A percentile compares a stretch with the other conserved stretches of the same genome.
These are phyloP conservation scores for Stephania yunnanensis DNA, from an alignment of 164 flowering plant genomes.

Conservation along the genomic window DNA sequence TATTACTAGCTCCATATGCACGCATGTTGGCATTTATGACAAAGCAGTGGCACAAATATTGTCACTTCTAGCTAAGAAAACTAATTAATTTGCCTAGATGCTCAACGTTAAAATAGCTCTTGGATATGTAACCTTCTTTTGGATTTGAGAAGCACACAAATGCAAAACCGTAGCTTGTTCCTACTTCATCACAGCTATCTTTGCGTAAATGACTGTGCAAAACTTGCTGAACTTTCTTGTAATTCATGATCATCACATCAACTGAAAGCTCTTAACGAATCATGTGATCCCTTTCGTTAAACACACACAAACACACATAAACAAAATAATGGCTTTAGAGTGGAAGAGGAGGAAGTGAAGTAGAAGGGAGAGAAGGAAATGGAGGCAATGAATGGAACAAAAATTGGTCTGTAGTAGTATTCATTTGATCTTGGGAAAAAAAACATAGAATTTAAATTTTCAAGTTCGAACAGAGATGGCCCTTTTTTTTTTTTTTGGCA, in stretches of 20 bases:
- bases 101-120: conserved; percentile 58
- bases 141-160: conserved; percentile 83
- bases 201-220: conserved; percentile 68
- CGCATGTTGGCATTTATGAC: not conserved
- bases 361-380: not conserved
- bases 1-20: not conserved
- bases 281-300: conserved; percentile 50
- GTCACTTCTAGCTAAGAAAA: not conserved
- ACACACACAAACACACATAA: not conserved
- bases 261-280: conserved; percentile 81
- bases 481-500: not conserved
- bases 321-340: not conserved
- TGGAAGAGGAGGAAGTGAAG: not conserved
- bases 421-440: not conserved
- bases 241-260: conserved; percentile 59
- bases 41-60: not conserved
- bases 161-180: conserved; percentile 77
- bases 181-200: conserved; percentile 70
- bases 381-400: conserved; percentile 38
- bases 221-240: conserved; percentile 58
- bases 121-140: conserved; percentile 78
- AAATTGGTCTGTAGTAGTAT: conserved; percentile 23
- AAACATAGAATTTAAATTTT: not conserved
- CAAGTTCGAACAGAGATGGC: not conserved
- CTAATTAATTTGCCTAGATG: not conserved